Percentiles rank a stretch among this genome's conserved stretches.
These are phyloP conservation scores for Penicillium sp. DNA, from an alignment of 2,329 filamentous ascomycete genomes.

Conservation along the genomic window DNA sequence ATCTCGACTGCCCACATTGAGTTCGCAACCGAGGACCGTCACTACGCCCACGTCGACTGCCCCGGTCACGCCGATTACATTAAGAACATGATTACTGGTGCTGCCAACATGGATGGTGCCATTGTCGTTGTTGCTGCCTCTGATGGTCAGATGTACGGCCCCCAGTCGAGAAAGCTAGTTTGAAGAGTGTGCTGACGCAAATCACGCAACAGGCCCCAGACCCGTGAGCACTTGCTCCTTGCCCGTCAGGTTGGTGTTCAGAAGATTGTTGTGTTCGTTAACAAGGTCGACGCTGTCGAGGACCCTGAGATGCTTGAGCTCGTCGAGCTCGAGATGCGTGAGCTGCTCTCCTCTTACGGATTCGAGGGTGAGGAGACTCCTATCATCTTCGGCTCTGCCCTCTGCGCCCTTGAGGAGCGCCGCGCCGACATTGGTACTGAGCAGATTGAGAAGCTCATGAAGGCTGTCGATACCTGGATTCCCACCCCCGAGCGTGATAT, in stretches of 20 bases:
- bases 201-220: slow-evolving; percentile 69
- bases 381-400: slow-evolving; percentile 93
- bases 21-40: slow-evolving; percentile 88
- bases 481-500: slow-evolving; percentile 90
- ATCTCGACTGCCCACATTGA: slow-evolving; percentile 98
- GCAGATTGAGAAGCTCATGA: slow-evolving; percentile 89
- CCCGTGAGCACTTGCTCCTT: slow-evolving; percentile 94
- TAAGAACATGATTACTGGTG: slow-evolving; percentile 99
- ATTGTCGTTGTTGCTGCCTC: slow-evolving; percentile 98
- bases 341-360: slow-evolving; percentile 86
- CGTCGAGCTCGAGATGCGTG: slow-evolving; percentile 99
- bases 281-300: slow-evolving; percentile 97
- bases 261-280: slow-evolving; percentile 98
- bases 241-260: slow-evolving; percentile 98
- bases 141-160: slow-evolving; percentile 84
- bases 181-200: slow-evolving; percentile 12
- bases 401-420: slow-evolving; percentile 87
- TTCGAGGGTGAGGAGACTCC: slow-evolving; percentile 98
- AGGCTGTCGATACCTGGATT: slow-evolving; percentile 92
- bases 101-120: slow-evolving; percentile 98
- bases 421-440: slow-evolving; percentile 79
- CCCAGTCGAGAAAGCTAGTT: background rate
- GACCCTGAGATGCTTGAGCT: slow-evolving; percentile 99
- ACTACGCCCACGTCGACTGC: slow-evolving; percentile 99
- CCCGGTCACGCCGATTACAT: slow-evolving; percentile 99